Evolutionary conservation across 2,329 filamentous ascomycete species (phyloP).

Genomic region (Monosporascus sp.): DNA sequence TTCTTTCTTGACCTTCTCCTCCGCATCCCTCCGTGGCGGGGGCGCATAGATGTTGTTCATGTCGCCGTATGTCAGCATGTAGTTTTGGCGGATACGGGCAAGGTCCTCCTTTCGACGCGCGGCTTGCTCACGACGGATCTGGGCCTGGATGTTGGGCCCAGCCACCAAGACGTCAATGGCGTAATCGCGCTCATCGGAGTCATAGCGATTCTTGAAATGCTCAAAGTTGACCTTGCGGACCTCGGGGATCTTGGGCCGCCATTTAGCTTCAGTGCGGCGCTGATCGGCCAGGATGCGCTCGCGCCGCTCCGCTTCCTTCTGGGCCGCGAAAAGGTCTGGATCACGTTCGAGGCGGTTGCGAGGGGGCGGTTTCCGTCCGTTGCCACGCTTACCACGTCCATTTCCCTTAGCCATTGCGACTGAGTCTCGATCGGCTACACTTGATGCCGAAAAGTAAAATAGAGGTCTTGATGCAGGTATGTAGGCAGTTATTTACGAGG

Average conservation of each 20-base stretch:
- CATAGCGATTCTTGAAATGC: conserved; percentile 38
- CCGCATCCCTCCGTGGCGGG: conserved; percentile 7
- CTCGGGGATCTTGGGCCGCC: conserved; percentile 34
- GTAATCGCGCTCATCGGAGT: conserved; percentile 29
- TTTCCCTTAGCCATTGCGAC: too few species aligned
- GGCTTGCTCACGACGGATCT: conserved; percentile 34
- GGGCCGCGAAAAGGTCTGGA: conserved; percentile 22
- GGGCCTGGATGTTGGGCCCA: conserved; percentile 26
- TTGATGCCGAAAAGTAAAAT: too few species aligned
- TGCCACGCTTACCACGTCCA: neutral
- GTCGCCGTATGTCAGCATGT: conserved; percentile 11
- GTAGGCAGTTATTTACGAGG: neutral
- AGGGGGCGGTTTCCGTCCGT: neutral
- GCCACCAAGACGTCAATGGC: conserved; percentile 35
- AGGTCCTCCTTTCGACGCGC: conserved; percentile 31
- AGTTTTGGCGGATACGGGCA: conserved; percentile 28
- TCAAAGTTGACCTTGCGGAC: conserved; percentile 37
- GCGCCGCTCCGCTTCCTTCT: conserved; percentile 31
- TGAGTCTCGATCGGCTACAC: too few species aligned
- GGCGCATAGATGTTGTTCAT: conserved; percentile 7
- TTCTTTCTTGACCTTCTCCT: conserved; percentile 15
- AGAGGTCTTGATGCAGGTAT: neutral
- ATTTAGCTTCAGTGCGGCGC: conserved; percentile 30
- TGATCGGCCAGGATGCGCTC: conserved; percentile 30
- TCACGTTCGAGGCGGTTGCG: conserved; percentile 20